Percentiles rank a stretch among this genome's conserved stretches.
phyloP scores from a whole-genome alignment of 768 basidiomycete species.

The Termitomyces sp. region DNA sequence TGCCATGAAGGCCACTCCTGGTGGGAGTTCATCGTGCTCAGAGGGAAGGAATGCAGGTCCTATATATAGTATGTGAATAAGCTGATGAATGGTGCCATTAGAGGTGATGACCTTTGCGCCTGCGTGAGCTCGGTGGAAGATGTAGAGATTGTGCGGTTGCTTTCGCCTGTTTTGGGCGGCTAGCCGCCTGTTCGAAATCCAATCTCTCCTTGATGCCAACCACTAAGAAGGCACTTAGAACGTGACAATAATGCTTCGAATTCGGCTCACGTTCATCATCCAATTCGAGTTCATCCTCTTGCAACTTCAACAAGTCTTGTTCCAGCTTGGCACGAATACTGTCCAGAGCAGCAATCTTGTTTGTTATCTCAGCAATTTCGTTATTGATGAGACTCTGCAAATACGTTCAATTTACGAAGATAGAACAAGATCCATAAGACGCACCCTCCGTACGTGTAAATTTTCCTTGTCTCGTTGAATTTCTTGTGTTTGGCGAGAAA shows the following conservation, averaged over 20 bases:
- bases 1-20: constrained; percentile 97
- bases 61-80: constrained; percentile 18
- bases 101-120: constrained; percentile 55
- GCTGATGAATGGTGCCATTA: not conserved
- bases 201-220: constrained; percentile 87
- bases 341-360: constrained; percentile 86
- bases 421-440: constrained; percentile 20
- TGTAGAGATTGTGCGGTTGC: constrained; percentile 36
- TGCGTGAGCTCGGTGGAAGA: constrained; percentile 56
- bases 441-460: constrained; percentile 79
- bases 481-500: constrained; percentile 79
- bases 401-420: not conserved
- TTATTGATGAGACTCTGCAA: constrained; percentile 75
- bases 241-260: not conserved
- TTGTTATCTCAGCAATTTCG: constrained; percentile 86
- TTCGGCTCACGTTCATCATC: constrained; percentile 82
- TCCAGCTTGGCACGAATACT: constrained; percentile 77
- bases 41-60: constrained; percentile 96
- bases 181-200: constrained; percentile 57
- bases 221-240: constrained; percentile 43
- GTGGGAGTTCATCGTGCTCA: constrained; percentile 93
- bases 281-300: constrained; percentile 95
- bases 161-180: constrained; percentile 24
- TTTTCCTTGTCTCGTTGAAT: constrained; percentile 92
- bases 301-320: constrained; percentile 76